phyloP scores from a whole-genome alignment of 208 protist species.

The Tetramitus jugosus region DNA sequence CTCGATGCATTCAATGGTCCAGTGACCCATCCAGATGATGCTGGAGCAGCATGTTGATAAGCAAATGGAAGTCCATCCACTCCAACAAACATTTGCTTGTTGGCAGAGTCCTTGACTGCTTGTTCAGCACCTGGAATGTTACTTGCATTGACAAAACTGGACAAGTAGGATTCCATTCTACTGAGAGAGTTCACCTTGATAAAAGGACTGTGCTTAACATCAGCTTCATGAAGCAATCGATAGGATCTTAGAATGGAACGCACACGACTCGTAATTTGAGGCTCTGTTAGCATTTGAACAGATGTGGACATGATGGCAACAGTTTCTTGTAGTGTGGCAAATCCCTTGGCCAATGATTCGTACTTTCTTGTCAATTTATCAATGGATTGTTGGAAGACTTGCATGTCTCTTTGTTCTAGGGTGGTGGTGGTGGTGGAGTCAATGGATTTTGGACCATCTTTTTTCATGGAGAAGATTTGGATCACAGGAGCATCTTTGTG shows the following conservation, averaged over 20 bases:
- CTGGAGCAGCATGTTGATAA: not conserved
- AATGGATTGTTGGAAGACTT: not conserved
- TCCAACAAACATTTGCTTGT: not conserved
- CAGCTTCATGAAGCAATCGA: no score
- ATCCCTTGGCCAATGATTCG: not conserved
- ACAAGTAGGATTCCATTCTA: constrained; percentile 1
- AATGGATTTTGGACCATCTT: no score
- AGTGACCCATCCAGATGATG: not conserved
- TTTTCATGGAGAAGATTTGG: no score
- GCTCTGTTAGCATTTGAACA: not conserved
- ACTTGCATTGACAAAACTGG: not conserved
- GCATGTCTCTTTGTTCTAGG: no score
- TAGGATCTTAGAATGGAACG: not conserved
- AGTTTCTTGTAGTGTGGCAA: not conserved
- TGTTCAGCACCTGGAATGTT: not conserved
- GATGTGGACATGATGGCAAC: constrained; percentile 6
- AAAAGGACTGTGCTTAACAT: not conserved
- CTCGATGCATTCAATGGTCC: not conserved
- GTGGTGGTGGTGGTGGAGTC: no score
- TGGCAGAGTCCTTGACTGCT: not conserved
- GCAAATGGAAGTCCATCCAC: not conserved
- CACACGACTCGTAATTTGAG: not conserved
- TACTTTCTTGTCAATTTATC: constrained; percentile 21
- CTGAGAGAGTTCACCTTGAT: not conserved
- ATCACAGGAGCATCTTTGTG: no score